Evolutionary conservation across 78 protist species (phyloP).

Genomic region (Corallochytrium limacisporum): DNA sequence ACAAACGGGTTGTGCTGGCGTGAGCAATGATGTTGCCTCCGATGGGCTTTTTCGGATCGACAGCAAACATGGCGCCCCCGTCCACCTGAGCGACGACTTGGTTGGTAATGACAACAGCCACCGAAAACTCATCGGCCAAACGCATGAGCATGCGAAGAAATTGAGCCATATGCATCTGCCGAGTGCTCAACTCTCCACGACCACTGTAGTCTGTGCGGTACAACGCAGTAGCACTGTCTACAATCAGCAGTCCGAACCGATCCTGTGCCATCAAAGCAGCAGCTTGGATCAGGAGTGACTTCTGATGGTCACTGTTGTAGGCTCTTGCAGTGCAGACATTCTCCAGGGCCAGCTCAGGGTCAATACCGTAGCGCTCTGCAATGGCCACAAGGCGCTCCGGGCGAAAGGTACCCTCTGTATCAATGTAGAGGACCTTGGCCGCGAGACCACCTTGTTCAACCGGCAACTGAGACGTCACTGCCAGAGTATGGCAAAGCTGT

Average conservation of each 20-base stretch:
- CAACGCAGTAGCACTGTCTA: constrained; percentile 93
- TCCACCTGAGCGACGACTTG: constrained; percentile 95
- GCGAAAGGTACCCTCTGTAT: constrained; percentile 99
- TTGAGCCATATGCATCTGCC: constrained; percentile 92
- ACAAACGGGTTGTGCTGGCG: constrained; percentile 90
- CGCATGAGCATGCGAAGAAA: constrained; percentile 81
- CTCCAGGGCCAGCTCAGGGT: constrained; percentile 69
- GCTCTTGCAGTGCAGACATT: constrained; percentile 96
- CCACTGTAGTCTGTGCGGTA: constrained; percentile 95
- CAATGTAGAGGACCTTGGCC: constrained; percentile 97
- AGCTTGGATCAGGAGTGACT: constrained; percentile 73
- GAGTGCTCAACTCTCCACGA: constrained; percentile 89
- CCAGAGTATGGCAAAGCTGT: constrained; percentile 96
- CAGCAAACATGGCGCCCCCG: constrained; percentile 51
- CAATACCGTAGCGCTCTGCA: constrained; percentile 64
- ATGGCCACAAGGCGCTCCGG: constrained; percentile 87
- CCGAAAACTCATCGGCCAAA: constrained; percentile 86
- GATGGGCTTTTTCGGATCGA: constrained; percentile 87
- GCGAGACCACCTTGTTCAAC: constrained; percentile 89
- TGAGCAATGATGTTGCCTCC: constrained; percentile 99
- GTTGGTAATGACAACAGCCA: constrained; percentile 90
- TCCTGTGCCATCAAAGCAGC: constrained; percentile 94
- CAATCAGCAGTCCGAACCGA: constrained; percentile 75
- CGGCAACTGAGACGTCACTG: constrained; percentile 86
- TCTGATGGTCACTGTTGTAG: constrained; percentile 94